Evolutionary conservation across 2,329 filamentous ascomycete species (phyloP).

Genomic region (Alternaria angustiovoidea): DNA sequence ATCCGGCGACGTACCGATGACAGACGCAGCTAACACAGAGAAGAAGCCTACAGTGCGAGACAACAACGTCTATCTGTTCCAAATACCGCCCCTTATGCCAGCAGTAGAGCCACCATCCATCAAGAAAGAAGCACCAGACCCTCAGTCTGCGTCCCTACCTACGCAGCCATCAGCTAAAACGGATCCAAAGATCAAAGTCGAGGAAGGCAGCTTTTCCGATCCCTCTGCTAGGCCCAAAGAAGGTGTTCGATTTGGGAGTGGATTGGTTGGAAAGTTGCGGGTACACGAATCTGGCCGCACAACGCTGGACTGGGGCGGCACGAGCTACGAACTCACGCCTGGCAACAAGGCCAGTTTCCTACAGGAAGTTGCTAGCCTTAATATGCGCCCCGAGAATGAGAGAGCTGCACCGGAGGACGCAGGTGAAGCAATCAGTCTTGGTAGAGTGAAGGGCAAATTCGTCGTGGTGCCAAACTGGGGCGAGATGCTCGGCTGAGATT

Average conservation of each 20-base stretch:
- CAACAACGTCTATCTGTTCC: conserved; percentile 68
- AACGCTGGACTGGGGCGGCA: conserved; percentile 69
- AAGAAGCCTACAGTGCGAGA: conserved; percentile 50
- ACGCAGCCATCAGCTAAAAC: conserved; percentile 22
- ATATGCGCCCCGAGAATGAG: conserved; percentile 44
- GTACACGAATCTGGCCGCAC: conserved; percentile 69
- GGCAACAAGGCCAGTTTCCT: conserved; percentile 66
- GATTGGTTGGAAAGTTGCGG: conserved; percentile 67
- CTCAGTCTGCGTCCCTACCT: conserved; percentile 19
- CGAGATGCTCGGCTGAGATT: conserved; percentile 54
- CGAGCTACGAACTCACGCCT: conserved; percentile 64
- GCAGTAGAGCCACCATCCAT: conserved; percentile 57
- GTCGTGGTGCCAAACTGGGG: conserved; percentile 69
- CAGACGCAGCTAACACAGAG: conserved; percentile 25
- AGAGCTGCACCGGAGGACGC: conserved; percentile 46
- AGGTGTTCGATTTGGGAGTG: conserved; percentile 56
- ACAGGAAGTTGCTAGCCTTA: conserved; percentile 63
- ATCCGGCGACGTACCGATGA: conserved; percentile 54
- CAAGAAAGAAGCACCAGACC: conserved; percentile 40
- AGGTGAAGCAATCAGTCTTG: conserved; percentile 64
- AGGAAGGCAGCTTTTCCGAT: conserved; percentile 39
- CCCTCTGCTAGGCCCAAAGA: conserved; percentile 21
- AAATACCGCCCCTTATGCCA: conserved; percentile 70
- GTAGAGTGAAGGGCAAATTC: conserved; percentile 70
- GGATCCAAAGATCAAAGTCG: conserved; percentile 41